Conservation (phyloP, 2,329 filamentous ascomycete genomes). For the Aureobasidium vineae region DNA sequence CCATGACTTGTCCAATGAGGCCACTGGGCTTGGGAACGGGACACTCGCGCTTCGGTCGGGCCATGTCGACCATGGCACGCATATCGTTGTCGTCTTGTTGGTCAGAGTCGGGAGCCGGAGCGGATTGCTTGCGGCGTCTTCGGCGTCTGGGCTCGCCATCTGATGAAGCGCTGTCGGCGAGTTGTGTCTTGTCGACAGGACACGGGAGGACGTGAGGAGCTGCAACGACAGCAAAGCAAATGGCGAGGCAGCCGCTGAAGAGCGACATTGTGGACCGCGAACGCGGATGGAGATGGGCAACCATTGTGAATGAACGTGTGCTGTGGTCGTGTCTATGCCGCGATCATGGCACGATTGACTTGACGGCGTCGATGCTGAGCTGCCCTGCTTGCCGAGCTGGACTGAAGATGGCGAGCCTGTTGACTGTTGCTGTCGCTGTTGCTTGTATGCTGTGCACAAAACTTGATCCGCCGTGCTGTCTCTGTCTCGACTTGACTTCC, state of each 20-base stretch:
- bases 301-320: slow-evolving; percentile 9
- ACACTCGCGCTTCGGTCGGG: slow-evolving; percentile 64
- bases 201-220: slow-evolving; percentile 90
- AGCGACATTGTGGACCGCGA: slow-evolving; percentile 91
- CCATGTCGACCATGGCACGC: slow-evolving; percentile 24
- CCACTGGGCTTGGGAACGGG: slow-evolving; percentile 89
- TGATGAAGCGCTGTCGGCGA: slow-evolving; percentile 62
- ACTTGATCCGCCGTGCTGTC: background rate
- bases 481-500: slow-evolving; percentile 9
- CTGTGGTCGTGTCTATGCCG: background rate
- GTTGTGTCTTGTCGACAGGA: slow-evolving; percentile 71
- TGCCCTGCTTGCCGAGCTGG: background rate
- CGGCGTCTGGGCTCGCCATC: slow-evolving; percentile 35
- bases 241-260: slow-evolving; percentile 87
- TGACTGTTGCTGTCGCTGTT: background rate
- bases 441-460: background rate
- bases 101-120: slow-evolving; percentile 32
- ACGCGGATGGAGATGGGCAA: slow-evolving; percentile 76
- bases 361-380: background rate
- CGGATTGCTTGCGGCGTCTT: slow-evolving; percentile 47
- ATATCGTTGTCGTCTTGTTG: slow-evolving; percentile 22
- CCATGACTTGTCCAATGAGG: slow-evolving; percentile 70
- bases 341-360: background rate
- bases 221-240: slow-evolving; percentile 88
- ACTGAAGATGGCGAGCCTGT: background rate